Conservation (phyloP, 2,329 filamentous ascomycete species). For the Neopestalotiopsis sp. region DNA sequence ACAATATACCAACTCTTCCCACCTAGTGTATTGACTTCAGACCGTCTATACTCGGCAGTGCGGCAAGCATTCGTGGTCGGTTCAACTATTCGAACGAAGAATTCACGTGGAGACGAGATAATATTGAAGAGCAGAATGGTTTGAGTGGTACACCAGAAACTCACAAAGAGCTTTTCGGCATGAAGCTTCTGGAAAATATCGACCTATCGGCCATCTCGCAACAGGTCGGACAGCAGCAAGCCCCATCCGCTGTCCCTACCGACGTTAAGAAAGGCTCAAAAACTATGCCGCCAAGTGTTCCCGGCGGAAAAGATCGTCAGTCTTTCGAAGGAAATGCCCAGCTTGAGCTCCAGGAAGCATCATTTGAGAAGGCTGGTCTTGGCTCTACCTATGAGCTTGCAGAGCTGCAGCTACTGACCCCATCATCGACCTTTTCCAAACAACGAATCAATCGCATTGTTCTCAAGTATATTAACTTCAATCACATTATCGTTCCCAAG, state of each 20-base stretch:
- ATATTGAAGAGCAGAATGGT: too few species aligned
- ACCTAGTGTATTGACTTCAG: conserved; percentile 66
- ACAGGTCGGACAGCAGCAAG: too few species aligned
- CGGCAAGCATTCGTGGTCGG: too few species aligned
- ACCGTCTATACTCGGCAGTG: too few species aligned
- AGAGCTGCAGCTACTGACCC: conserved; percentile 59
- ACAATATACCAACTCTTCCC: conserved; percentile 57
- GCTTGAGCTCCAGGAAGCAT: conserved; percentile 55
- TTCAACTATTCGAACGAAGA: too few species aligned
- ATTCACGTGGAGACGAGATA: too few species aligned
- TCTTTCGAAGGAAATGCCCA: conserved; percentile 31
- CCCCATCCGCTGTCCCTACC: too few species aligned
- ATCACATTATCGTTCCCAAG: conserved; percentile 65
- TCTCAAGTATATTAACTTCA: conserved; percentile 57
- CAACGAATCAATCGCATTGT: conserved; percentile 63
- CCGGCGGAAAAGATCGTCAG: conserved; percentile 20
- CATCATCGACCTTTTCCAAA: conserved; percentile 55
- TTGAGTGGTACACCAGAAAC: conserved; percentile 28
- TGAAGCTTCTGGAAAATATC: too few species aligned
- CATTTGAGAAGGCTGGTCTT: conserved; percentile 63
- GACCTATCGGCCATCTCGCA: too few species aligned
- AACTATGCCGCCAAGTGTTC: too few species aligned
- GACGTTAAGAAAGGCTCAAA: too few species aligned
- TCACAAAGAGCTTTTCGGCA: conserved; percentile 36
- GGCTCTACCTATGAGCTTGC: conserved; percentile 67